Evolutionary conservation across 257 asterid species (phyloP).

Genomic region (Thymus quinquecostatus): DNA sequence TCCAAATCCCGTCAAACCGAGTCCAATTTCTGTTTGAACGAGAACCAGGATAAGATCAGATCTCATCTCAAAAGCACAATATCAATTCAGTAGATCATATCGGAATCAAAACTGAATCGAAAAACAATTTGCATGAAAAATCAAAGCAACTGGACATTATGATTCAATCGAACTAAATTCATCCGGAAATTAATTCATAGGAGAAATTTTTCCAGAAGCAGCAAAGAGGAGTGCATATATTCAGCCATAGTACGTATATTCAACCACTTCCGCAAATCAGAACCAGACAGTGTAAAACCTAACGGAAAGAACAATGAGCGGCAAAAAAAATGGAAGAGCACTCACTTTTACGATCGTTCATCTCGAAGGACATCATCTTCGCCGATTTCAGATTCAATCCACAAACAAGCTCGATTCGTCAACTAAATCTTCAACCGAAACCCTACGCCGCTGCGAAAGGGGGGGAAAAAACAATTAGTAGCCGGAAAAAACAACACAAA

Average conservation of each 20-base stretch:
- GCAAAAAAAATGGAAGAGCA: not conserved
- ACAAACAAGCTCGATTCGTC: constrained; percentile 25
- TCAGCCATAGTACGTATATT: constrained; percentile 3
- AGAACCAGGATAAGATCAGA: constrained; percentile 25
- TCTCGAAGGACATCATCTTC: constrained; percentile 77
- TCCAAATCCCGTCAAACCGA: constrained; percentile 95
- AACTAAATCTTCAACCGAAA: constrained; percentile 25
- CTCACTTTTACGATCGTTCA: constrained; percentile 86
- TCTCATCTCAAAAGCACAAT: not conserved
- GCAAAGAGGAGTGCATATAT: not conserved
- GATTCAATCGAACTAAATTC: not conserved
- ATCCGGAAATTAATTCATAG: not conserved
- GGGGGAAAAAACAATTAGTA: constrained; percentile 9
- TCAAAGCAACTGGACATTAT: not conserved
- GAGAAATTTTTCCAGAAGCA: not conserved
- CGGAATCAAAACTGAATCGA: not conserved
- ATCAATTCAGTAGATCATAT: not conserved
- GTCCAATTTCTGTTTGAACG: constrained; percentile 77
- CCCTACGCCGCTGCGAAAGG: constrained; percentile 30
- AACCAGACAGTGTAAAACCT: not conserved
- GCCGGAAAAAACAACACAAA: not conserved
- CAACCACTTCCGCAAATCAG: constrained; percentile 1
- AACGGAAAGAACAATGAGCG: not conserved
- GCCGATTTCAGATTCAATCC: constrained; percentile 39
- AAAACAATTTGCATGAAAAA: constrained; percentile 1